Conservation (phyloP, 352 stramenopile genomes). For the Globisporangium spiculum region DNA sequence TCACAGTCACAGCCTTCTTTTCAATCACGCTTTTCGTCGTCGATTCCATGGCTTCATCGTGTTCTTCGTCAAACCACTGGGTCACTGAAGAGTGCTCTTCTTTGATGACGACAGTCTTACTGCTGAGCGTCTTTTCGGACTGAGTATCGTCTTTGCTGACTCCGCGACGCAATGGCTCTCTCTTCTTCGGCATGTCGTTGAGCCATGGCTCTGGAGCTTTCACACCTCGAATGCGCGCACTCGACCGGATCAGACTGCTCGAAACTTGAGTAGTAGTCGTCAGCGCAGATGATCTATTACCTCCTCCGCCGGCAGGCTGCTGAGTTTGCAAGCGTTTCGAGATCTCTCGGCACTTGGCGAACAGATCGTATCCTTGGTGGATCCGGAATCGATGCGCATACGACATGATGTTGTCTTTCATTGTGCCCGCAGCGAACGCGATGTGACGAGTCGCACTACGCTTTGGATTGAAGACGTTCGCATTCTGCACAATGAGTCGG, state of each 20-base stretch:
- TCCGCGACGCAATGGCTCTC: slow-evolving; percentile 6
- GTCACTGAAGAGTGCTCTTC: slow-evolving; percentile 20
- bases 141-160: slow-evolving; percentile 8
- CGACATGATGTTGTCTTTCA: slow-evolving; percentile 89
- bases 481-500: slow-evolving; percentile 85
- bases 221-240: slow-evolving; percentile 31
- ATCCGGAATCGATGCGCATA: slow-evolving; percentile 86
- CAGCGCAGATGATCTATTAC: neutral
- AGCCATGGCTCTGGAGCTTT: slow-evolving; percentile 40
- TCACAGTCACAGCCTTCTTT: slow-evolving; percentile 1
- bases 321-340: slow-evolving; percentile 53
- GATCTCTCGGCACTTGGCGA: slow-evolving; percentile 81
- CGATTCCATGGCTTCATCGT: neutral
- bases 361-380: slow-evolving; percentile 87
- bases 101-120: slow-evolving; percentile 23
- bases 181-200: slow-evolving; percentile 16
- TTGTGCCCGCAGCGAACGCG: slow-evolving; percentile 73
- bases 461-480: slow-evolving; percentile 89
- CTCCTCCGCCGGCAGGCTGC: slow-evolving; percentile 6
- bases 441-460: slow-evolving; percentile 70
- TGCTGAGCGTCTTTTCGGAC: neutral
- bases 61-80: slow-evolving; percentile 40
- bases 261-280: neutral
- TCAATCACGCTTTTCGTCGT: slow-evolving; percentile 10
- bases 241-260: slow-evolving; percentile 3